Conservation (phyloP, 169 alveolate genomes). For the Plasmodium berghei region DNA sequence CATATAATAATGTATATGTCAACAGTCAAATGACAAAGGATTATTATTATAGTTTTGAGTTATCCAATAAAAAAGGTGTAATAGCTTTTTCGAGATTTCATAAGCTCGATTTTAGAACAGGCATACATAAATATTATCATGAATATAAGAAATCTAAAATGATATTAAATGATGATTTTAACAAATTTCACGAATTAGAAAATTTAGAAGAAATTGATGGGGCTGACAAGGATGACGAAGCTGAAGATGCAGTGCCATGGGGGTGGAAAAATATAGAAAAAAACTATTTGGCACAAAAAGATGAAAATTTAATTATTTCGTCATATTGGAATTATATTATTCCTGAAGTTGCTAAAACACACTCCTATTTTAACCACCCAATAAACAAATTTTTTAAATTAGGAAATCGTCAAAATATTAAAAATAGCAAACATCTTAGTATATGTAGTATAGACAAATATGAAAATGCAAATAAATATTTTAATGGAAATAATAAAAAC, state of each 20-base stretch:
- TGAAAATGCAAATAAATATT: not conserved
- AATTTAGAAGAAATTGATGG: not conserved
- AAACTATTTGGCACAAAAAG: not conserved
- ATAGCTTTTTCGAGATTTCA: constrained; percentile 69
- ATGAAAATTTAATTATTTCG: not conserved
- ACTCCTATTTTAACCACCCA: not conserved
- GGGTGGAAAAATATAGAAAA: not conserved
- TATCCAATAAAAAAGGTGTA: constrained; percentile 40
- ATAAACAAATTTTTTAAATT: not conserved
- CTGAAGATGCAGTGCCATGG: not conserved
- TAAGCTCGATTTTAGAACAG: constrained; percentile 52
- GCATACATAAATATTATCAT: constrained; percentile 1
- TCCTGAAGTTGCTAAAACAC: not conserved
- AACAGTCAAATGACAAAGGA: constrained; percentile 67
- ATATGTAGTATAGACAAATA: not conserved
- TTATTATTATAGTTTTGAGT: constrained; percentile 40
- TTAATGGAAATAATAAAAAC: not conserved
- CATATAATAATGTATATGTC: constrained; percentile 31
- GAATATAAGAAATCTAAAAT: not conserved
- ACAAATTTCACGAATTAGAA: not conserved
- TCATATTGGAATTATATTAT: not conserved
- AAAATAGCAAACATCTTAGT: not conserved
- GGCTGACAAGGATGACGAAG: not conserved
- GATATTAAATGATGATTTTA: not conserved
- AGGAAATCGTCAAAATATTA: not conserved